These are phyloP conservation scores for Fomitopsis pulvina DNA, from an alignment of 768 basidiomycete species.

Conservation along the genomic window DNA sequence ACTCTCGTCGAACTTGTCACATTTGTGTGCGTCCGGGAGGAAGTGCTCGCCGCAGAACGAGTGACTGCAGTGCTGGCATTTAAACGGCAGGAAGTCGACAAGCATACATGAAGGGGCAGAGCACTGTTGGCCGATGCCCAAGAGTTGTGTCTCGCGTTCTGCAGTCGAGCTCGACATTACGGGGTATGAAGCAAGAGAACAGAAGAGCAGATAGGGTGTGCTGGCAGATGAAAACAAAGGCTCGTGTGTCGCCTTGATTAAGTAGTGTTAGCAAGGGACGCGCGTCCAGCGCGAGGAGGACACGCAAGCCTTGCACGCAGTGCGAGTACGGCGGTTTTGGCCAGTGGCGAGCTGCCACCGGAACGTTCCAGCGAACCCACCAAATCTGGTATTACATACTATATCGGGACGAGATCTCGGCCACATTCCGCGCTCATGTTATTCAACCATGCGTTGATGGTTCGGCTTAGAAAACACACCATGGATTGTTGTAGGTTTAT, in stretches of 20 bases:
- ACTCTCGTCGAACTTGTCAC: slow-evolving; percentile 63
- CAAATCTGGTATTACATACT: not conserved
- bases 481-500: too few relatives aligned
- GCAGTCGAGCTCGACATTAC: slow-evolving; percentile 23
- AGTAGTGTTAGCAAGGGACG: slow-evolving; percentile 14
- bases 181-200: slow-evolving; percentile 1
- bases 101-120: slow-evolving; percentile 57
- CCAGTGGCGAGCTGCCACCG: slow-evolving; percentile 1
- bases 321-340: slow-evolving; percentile 1
- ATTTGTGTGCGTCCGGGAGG: slow-evolving; percentile 58
- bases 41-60: slow-evolving; percentile 79
- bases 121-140: slow-evolving; percentile 68
- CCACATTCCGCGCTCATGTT: too few relatives aligned
- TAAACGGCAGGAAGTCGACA: slow-evolving; percentile 83
- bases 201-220: not conserved
- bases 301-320: slow-evolving; percentile 8
- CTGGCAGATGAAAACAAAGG: not conserved
- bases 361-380: slow-evolving; percentile 16
- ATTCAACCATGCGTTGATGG: too few relatives aligned
- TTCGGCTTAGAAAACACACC: too few relatives aligned
- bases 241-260: not conserved
- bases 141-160: slow-evolving; percentile 48
- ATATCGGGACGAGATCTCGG: too few relatives aligned
- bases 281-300: slow-evolving; percentile 21
- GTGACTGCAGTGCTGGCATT: slow-evolving; percentile 71